Evolutionary conservation across 2,329 filamentous ascomycete species (phyloP), one percentile per base, ranked within the genome.

Genomic region (Leptographium lundbergii): DNA sequence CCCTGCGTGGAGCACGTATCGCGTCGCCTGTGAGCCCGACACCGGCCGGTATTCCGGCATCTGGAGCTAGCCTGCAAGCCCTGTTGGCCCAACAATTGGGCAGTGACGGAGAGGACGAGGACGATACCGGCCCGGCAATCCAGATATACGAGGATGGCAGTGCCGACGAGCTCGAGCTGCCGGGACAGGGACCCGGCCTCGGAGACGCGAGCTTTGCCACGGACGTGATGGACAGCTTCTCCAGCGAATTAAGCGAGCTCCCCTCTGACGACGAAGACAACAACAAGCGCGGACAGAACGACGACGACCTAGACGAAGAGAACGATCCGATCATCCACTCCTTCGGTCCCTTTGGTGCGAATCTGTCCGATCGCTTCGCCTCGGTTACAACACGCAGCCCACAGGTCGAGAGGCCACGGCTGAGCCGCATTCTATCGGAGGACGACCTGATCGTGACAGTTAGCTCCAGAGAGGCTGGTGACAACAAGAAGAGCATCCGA

Each of bases 261-360:
- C 63, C 63, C 13, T 71, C 69, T 13, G 76, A 74, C 11, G 75
- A 91, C 24, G 86, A 89, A 55, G 85, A 90, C 24, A 86, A 89
- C 56, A 84, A 95, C 63, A 85, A 88, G 1, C 75, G 73, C 14
- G 74, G 90, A 29, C 85, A 88, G 54, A 86, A 88, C 62, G 86
- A 87, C 1, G 84, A 91, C 25, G 86, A 89, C 63, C 86, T 88
- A 0, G 87, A 92, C 66, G 91, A 96, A 74, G 92, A 97, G 72
- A 96, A 96, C 63, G 94, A 97, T 65, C 91, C 91, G 3, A 85
- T 96, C 58, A 78, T 96, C 22, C 89, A 94, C 71, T 96, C 91
- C 0, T 96, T 96, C 65, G 91, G 91, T 19, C 90, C 91, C 0
- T 95, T 89, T 67, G 91, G 90, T 50, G 88, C 88, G 58, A 89